phyloP scores from a whole-genome alignment of 768 basidiomycete genomes.

The Chalciporus sphaerocephalus region DNA sequence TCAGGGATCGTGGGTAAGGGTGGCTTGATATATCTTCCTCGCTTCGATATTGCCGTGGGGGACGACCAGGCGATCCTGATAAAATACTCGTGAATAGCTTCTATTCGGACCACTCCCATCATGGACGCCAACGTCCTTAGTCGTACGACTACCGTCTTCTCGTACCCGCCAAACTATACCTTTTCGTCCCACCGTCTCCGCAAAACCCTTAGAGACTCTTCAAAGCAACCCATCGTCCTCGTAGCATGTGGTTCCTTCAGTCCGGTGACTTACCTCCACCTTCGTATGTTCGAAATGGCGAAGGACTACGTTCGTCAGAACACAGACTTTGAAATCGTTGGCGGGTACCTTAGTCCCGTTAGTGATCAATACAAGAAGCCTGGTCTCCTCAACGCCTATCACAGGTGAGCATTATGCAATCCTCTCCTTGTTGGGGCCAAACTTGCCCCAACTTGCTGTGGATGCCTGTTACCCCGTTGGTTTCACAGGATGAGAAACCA shows the following conservation, averaged over 20 bases:
- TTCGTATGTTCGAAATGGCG: conserved; percentile 99
- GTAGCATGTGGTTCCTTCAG: conserved; percentile 98
- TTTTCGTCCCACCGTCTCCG: conserved; percentile 66
- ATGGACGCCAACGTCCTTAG: conserved; percentile 23
- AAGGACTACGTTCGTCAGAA: conserved; percentile 92
- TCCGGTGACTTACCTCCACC: conserved; percentile 94
- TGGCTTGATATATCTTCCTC: conserved; percentile 12
- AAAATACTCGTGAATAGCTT: conserved; percentile 7
- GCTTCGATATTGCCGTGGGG: background rate
- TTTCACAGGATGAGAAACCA: conserved; percentile 3
- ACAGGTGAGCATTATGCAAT: conserved; percentile 61
- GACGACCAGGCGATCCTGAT: conserved; percentile 3
- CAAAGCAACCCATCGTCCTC: conserved; percentile 83
- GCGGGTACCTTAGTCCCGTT: conserved; percentile 95
- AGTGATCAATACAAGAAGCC: conserved; percentile 96
- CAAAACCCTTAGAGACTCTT: conserved; percentile 52
- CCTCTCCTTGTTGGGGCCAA: background rate
- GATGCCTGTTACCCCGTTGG: background rate
- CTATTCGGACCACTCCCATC: conserved; percentile 13
- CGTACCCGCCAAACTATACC: conserved; percentile 59
- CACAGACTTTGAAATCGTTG: conserved; percentile 90
- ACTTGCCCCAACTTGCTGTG: background rate
- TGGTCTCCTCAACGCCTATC: conserved; percentile 80
- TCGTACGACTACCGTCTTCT: conserved; percentile 39
- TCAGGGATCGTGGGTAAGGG: conserved; percentile 16